These are phyloP conservation scores for Claviceps sp. DNA, from an alignment of 2,329 filamentous ascomycete species.

Conservation along the genomic window DNA sequence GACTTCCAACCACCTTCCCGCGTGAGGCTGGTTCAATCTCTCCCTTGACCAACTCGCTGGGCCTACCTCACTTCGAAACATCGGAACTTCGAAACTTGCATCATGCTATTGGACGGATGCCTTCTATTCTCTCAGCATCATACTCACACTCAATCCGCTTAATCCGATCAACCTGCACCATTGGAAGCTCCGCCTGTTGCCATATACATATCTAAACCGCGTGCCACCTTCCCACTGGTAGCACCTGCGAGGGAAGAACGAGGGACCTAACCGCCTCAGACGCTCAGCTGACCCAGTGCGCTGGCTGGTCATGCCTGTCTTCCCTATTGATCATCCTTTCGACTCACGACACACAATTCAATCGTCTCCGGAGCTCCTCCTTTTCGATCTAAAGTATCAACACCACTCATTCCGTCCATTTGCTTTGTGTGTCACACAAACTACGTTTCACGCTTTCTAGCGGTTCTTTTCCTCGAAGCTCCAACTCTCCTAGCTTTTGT, in stretches of 20 bases:
- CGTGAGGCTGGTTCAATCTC: neutral
- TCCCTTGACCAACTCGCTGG: slow-evolving; percentile 1
- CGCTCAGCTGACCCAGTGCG: slow-evolving; percentile 1
- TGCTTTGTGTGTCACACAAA: slow-evolving; percentile 12
- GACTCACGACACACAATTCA: neutral
- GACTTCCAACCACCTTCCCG: neutral
- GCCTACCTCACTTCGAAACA: neutral
- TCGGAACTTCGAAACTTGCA: neutral
- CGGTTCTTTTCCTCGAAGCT: slow-evolving; percentile 8
- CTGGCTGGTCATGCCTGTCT: neutral
- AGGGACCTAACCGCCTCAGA: slow-evolving; percentile 4
- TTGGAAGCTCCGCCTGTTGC: neutral
- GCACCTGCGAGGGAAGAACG: slow-evolving; percentile 5
- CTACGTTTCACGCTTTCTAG: slow-evolving; percentile 13
- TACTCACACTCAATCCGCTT: neutral
- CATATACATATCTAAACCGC: slow-evolving; percentile 1
- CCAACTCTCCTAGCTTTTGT: slow-evolving; percentile 2
- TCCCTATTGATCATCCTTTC: neutral
- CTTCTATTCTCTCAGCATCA: slow-evolving; percentile 1
- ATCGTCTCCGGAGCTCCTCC: slow-evolving; percentile 7
- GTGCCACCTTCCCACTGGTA: slow-evolving; percentile 4
- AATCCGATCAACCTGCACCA: neutral
- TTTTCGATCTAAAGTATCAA: slow-evolving; percentile 1
- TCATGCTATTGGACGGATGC: slow-evolving; percentile 5
- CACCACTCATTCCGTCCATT: slow-evolving; percentile 4